Evolutionary conservation across 345 rosid genomes (phyloP).

Genomic region (Geranium rotundifolium): DNA sequence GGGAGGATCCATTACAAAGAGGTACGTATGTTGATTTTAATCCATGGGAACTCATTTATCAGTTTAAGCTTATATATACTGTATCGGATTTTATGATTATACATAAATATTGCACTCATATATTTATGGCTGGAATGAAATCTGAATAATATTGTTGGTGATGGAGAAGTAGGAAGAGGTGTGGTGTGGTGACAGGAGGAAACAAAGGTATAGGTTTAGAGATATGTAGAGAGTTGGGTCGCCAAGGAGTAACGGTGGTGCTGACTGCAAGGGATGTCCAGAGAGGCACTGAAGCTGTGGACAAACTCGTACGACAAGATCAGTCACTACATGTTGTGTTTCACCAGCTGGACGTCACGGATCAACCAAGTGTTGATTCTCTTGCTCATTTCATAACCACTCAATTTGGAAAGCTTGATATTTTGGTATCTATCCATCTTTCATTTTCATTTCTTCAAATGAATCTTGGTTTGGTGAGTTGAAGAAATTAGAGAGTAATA

Average conservation of each 20-base stretch:
- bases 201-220: constrained; percentile 42
- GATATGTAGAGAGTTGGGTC: constrained; percentile 27
- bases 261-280: constrained; percentile 17
- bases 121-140: too few species aligned
- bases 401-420: constrained; percentile 18
- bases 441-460: neutral
- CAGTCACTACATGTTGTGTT: neutral
- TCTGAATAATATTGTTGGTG: too few species aligned
- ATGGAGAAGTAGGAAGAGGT: too few species aligned
- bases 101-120: too few species aligned
- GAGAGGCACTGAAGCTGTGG: constrained; percentile 16
- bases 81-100: too few species aligned
- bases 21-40: too few species aligned
- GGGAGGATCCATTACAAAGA: too few species aligned
- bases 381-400: constrained; percentile 10
- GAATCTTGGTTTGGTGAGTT: too few species aligned
- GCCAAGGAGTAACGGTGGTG: constrained; percentile 12
- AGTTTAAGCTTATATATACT: too few species aligned
- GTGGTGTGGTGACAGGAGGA: constrained; percentile 39
- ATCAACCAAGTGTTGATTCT: constrained; percentile 11
- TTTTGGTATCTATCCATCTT: too few species aligned
- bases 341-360: constrained; percentile 16
- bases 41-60: too few species aligned
- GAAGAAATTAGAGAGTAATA: too few species aligned
- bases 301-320: constrained; percentile 10